Evolutionary conservation across 164 flowering plant species (phyloP), one percentile per base, ranked within the genome.

Genomic region (Akebia trifoliata): DNA sequence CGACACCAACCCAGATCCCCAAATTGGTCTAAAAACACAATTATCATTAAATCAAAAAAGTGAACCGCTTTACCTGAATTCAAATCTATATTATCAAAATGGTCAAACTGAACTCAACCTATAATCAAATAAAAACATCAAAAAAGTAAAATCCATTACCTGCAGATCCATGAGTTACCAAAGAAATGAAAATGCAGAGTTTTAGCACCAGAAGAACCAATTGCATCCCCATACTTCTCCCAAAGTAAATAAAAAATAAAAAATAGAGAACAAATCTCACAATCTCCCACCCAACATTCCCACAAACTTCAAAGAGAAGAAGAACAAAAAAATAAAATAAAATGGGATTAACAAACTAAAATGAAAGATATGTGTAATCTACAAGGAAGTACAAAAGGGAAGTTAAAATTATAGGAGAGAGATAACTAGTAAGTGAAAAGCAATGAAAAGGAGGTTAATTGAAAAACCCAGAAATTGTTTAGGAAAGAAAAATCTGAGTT

Each of bases 151-250:
- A 21, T 17, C 50, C 44, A 63, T 74, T 15, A 83, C 89, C 89
- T 77, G 73, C 61, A 76, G 84, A 77, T 76, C 73, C 78, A 54
- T 59, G 73, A 64, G 65, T 56, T 22, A 30, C 29, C 30, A 14
- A 56, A 71, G 34, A 17, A 8, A 54, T 42, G 61, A 65, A 63
- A 70, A 79, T 48, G 60, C 59, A 69, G 67, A 81, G 62, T 25
- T 64, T 61, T 2, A 54, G 30, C 43, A 54, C 44, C 2, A 32
- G 15, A 17, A 36, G 30, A 36, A 47, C 3, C 51, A 54, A 17
- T 54, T 54, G 57, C 30, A 54, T 36, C 45, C 28, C 42, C 57
- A 54, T 54, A 8, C 17, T 32, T 37, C 37, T 24, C 43, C 44
- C 43, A 36, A 25, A 12, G n/a, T 5, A 36, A 10, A n/a, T n/a